Evolutionary conservation across 2,329 filamentous ascomycete genomes (phyloP).

Genomic region (Zalaria obscura): DNA sequence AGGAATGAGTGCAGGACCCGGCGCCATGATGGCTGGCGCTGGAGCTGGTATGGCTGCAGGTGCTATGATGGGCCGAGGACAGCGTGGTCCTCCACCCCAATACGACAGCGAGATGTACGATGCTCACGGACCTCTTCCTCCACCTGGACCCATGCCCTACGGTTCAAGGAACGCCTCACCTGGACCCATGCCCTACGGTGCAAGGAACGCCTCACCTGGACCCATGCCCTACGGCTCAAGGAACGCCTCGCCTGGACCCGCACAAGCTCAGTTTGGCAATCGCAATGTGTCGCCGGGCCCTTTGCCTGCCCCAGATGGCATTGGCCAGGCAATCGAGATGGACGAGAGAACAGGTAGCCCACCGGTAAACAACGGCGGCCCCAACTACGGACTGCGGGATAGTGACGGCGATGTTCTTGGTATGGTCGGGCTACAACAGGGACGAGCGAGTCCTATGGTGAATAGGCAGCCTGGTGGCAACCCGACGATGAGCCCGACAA

Average conservation of each 20-base stretch:
- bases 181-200: constrained; percentile 4
- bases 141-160: constrained; percentile 6
- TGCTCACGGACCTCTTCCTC: constrained; percentile 21
- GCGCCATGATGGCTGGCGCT: constrained; percentile 11
- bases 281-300: no score
- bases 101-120: constrained; percentile 13
- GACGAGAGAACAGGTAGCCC: constrained; percentile 50
- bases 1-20: constrained; percentile 14
- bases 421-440: constrained; percentile 59
- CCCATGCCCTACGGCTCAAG: constrained; percentile 5
- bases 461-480: constrained; percentile 56
- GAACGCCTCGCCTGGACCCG: constrained; percentile 5
- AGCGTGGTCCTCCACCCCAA: constrained; percentile 25
- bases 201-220: constrained; percentile 6
- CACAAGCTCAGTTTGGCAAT: not conserved
- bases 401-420: constrained; percentile 60
- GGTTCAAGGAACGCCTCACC: constrained; percentile 6
- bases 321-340: constrained; percentile 67
- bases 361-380: constrained; percentile 15
- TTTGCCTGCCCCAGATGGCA: constrained; percentile 10
- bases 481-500: constrained; percentile 49
- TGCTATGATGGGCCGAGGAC: constrained; percentile 27
- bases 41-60: constrained; percentile 17
- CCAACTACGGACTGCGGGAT: constrained; percentile 33
- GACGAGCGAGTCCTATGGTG: constrained; percentile 32